Evolutionary conservation across 805 yeast genomes (phyloP), one percentile per base, ranked within the genome.

Genomic region (Metschnikowia continentalis): DNA sequence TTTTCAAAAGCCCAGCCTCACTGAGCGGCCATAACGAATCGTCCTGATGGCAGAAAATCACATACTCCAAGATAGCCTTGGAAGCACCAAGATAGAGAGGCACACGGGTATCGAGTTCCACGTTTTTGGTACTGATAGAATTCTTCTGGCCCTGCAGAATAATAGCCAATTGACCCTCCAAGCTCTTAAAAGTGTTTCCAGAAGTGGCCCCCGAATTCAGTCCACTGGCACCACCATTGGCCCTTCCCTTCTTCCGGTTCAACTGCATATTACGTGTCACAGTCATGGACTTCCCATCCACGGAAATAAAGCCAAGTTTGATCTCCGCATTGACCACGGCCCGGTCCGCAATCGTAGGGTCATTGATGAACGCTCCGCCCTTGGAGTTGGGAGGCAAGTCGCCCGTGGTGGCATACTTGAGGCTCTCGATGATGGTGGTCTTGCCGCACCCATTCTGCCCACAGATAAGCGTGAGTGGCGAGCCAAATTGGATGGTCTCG

Each of bases 381-480:
- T 88, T 90, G 41, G 91, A 83, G 62, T 92, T 91, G 0, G 99
- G 99, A 1, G 99, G 99, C 52, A 91, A 72, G 62, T 87, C 94
- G 8, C 98, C 98, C 0, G 99, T 92, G 10, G 99, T 90, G 19
- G 95, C 92, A 67, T 90, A 94, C 64, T 90, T 81, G 53, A 94
- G 74, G 65, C 97, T 90, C 67, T 94, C 99, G 54, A 94, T 95
- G 51, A 94, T 84, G 0, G 98, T 91, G 0, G 98, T 94, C 65
- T 94, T 92, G 10, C 99, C 99, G 30, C 96, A 86, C 32, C 99
- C 98, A 68, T 94, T 94, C 47, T 87, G 87, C 0, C 99, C 99
- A 30, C 96, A 96, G 48, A 94, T 92, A 44, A 94, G 75, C 0
- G 99, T 94, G 63, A 94, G 71, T 0, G 99, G 99, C 44, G 81